Conservation (phyloP, 176 grass and related monocot species). For the Juncus effusus region DNA sequence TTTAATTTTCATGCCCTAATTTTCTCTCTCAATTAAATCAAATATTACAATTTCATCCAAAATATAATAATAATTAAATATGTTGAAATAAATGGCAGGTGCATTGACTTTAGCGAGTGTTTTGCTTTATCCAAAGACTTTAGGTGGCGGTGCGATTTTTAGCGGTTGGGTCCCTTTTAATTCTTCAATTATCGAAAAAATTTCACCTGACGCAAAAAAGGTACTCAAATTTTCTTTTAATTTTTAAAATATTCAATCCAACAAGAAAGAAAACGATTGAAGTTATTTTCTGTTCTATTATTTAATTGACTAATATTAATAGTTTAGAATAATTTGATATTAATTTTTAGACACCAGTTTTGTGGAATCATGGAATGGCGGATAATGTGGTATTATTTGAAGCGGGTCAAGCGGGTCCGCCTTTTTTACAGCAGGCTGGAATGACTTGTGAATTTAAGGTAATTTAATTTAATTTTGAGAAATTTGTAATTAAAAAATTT, state of each 20-base stretch:
- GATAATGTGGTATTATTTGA: slow-evolving; percentile 67
- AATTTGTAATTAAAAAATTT: too few relatives aligned
- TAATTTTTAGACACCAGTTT: slow-evolving; percentile 64
- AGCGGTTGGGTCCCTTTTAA: slow-evolving; percentile 89
- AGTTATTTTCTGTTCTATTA: too few relatives aligned
- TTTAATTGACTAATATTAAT: slow-evolving; percentile 6
- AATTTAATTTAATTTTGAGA: slow-evolving; percentile 16
- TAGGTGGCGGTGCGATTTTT: slow-evolving; percentile 75
- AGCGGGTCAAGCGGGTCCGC: slow-evolving; percentile 68
- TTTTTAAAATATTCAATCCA: background rate
- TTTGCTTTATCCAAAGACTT: slow-evolving; percentile 72
- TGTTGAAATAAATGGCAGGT: slow-evolving; percentile 24
- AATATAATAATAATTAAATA: background rate
- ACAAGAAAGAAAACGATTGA: background rate
- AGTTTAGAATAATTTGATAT: background rate
- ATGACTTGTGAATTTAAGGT: slow-evolving; percentile 84
- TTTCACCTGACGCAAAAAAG: slow-evolving; percentile 78
- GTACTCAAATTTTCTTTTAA: slow-evolving; percentile 16
- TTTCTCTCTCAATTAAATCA: background rate
- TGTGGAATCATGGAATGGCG: slow-evolving; percentile 87
- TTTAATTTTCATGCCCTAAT: background rate
- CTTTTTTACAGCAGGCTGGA: slow-evolving; percentile 66
- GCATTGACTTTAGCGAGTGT: slow-evolving; percentile 84
- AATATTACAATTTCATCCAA: background rate
- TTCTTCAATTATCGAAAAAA: slow-evolving; percentile 54